Percentiles rank a stretch among this genome's conserved stretches.
Evolutionary conservation across 1,139 yeast genomes (phyloP).

Genomic region (Taiozyma sp.): DNA sequence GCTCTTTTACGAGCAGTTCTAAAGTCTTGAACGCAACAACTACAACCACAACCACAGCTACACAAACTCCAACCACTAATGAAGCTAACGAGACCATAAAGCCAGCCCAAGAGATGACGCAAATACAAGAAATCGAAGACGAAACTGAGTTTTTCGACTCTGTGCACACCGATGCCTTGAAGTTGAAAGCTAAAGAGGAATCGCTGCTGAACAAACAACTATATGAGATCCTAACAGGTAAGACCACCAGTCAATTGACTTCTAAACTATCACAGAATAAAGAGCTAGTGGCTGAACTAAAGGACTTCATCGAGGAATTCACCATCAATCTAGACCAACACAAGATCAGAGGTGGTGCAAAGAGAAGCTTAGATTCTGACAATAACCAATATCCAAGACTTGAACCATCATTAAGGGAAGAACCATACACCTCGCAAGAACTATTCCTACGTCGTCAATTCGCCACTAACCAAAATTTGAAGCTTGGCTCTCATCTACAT

Average conservation of each 20-base stretch:
- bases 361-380: conserved; percentile 4
- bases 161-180: conserved; percentile 14
- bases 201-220: conserved; percentile 14
- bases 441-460: conserved; percentile 58
- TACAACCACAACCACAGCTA: neutral
- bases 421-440: conserved; percentile 71
- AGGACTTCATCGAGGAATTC: conserved; percentile 17
- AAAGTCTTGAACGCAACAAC: conserved; percentile 6
- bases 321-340: conserved; percentile 14
- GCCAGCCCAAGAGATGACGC: neutral
- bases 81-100: neutral
- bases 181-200: conserved; percentile 13
- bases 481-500: conserved; percentile 61
- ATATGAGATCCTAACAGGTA: conserved; percentile 18
- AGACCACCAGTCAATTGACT: conserved; percentile 16
- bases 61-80: neutral
- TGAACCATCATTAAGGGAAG: conserved; percentile 30
- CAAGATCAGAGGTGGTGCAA: conserved; percentile 9
- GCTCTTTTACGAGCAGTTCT: conserved; percentile 4
- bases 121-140: conserved; percentile 1
- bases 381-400: conserved; percentile 28
- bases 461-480: conserved; percentile 25
- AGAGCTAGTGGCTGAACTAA: conserved; percentile 14
- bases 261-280: conserved; percentile 12
- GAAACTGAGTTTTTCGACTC: conserved; percentile 13